Conservation (phyloP, 2,329 filamentous ascomycete species). For the Botryotinia globosa region DNA sequence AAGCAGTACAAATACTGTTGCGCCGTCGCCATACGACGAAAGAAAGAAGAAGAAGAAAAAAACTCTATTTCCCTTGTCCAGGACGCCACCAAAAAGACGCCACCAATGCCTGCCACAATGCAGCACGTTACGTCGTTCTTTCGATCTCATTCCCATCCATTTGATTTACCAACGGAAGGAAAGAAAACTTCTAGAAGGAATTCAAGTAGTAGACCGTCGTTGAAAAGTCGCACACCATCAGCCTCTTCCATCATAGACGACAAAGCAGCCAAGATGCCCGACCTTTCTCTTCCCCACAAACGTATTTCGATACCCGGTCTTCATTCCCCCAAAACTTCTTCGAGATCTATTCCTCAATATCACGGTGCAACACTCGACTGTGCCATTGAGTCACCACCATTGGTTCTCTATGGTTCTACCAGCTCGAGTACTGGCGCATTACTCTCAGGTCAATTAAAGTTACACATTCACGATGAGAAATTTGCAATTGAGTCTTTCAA, state of each 20-base stretch:
- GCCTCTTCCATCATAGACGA: slow-evolving; percentile 19
- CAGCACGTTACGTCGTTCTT: slow-evolving; percentile 20
- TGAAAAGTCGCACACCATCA: slow-evolving; percentile 17
- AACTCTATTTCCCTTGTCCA: slow-evolving; percentile 6
- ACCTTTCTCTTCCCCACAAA: slow-evolving; percentile 28
- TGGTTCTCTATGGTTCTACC: slow-evolving; percentile 76
- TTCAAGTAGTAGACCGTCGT: slow-evolving; percentile 1
- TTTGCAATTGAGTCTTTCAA: slow-evolving; percentile 70
- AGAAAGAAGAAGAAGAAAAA: background rate
- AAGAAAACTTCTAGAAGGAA: slow-evolving; percentile 11
- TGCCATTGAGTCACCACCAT: slow-evolving; percentile 50
- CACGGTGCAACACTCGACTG: slow-evolving; percentile 38
- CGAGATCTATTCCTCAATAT: slow-evolving; percentile 30
- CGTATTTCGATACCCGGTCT: slow-evolving; percentile 31
- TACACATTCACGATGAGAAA: slow-evolving; percentile 65
- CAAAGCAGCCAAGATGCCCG: slow-evolving; percentile 29
- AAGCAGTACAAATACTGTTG: background rate
- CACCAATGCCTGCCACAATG: slow-evolving; percentile 20
- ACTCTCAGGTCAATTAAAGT: slow-evolving; percentile 76
- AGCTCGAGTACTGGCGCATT: slow-evolving; percentile 78
- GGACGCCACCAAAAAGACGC: background rate
- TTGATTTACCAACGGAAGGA: slow-evolving; percentile 10
- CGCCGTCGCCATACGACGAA: background rate
- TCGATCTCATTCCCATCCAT: slow-evolving; percentile 13
- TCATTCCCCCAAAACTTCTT: slow-evolving; percentile 31